Base-by-base conservation (phyloP, 768 basidiomycete species). In the Russula brevipes region DNA sequence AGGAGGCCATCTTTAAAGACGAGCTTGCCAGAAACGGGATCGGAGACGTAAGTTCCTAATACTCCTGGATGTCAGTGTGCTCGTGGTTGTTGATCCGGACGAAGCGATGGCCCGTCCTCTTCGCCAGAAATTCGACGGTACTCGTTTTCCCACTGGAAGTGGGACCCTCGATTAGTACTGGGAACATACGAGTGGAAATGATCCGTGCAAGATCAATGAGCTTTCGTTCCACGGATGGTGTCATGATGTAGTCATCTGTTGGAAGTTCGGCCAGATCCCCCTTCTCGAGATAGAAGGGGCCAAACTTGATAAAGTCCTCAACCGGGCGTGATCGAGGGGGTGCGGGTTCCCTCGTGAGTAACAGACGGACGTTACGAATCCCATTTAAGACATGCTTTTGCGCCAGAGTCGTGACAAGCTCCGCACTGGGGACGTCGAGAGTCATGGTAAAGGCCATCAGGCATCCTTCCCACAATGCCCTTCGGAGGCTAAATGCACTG, bases 51-150 rank as follows among this genome's bases (percentile, higher is more conserved):
- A 0, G 94, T 94, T 3, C 97, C 97, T 51, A 98, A 71, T 99
- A 99, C 72, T 99, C 97, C 71, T 99, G 97, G 54, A 99, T 97
- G 71, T 99, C 97, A 5, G 97, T 99, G 71, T 98, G 97, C 66
- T 99, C 97, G 76, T 99, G 97, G 70, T 99, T 99, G 77, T 99
- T 99, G 80, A 99, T 98, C 45, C 97, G 91, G 36, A 99, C 86
- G 74, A 98, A 98, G 41, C 83, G 85, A 77, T 99, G 97, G 0
- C 97, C 96, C 0, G 94, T 97, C 59, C 89, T 82, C 64, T 84
- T 85, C 5, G 97, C 96, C 35, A 99, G 83, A 73, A 95, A 98
- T 75, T 98, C 95, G 50, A 99, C 86, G 1, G 96, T 91, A 69
- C 92, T 94, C 2, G 97, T 99, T 79, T 99, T 99, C 44, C 97